These are phyloP conservation scores for Hyphopichia pseudoburtonii DNA, from an alignment of 1,139 yeast species.

Conservation along the genomic window DNA sequence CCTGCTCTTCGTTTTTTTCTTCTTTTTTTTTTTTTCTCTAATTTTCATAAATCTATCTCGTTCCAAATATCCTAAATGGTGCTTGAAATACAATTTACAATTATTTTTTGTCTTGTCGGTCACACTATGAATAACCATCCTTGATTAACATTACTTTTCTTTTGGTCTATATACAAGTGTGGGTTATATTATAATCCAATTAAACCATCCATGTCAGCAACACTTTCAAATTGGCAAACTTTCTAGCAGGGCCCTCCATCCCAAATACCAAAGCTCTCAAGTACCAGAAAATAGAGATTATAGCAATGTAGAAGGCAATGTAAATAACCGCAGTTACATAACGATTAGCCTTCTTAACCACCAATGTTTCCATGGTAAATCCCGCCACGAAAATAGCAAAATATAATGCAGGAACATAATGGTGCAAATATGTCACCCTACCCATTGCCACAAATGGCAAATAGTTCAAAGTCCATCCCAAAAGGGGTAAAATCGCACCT, in stretches of 20 bases:
- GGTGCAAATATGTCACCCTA: conserved; percentile 36
- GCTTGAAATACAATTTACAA: no score
- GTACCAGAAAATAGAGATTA: conserved; percentile 30
- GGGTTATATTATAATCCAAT: no score
- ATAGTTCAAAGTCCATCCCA: conserved; percentile 34
- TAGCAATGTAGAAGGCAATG: conserved; percentile 17
- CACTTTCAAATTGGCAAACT: conserved; percentile 25
- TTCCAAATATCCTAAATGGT: no score
- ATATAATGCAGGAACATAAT: conserved; percentile 36
- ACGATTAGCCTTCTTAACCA: conserved; percentile 14
- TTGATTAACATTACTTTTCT: no score
- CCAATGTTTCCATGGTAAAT: conserved; percentile 31
- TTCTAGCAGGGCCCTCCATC: conserved; percentile 28
- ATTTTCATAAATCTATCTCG: no score
- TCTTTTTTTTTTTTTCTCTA: no score
- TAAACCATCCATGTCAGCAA: conserved; percentile 28
- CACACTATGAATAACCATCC: no score
- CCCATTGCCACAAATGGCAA: conserved; percentile 35
- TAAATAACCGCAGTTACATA: conserved; percentile 16
- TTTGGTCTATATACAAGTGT: no score
- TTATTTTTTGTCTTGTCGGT: no score
- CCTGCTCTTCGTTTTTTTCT: no score
- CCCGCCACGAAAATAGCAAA: conserved; percentile 36
- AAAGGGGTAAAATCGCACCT: conserved; percentile 28
- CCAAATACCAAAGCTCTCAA: conserved; percentile 32